phyloP scores from a whole-genome alignment of 495 filamentous ascomycete species.

The Talaromyces proteolyticus region DNA sequence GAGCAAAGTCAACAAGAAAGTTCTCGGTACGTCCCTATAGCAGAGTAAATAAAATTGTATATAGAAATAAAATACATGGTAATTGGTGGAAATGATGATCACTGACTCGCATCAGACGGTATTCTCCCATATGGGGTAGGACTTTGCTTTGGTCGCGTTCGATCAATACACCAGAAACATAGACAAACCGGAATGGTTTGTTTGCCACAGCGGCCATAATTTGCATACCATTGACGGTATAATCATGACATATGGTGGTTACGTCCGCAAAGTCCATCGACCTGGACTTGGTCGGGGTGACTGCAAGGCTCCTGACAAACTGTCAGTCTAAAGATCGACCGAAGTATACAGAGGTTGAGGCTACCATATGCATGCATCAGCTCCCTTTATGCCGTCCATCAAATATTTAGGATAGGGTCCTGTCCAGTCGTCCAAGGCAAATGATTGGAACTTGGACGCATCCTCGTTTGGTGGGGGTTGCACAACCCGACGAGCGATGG shows the following conservation, averaged over 20 bases:
- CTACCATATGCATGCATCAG: neutral
- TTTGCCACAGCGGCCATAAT: slow-evolving; percentile 12
- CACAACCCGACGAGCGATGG: slow-evolving; percentile 27
- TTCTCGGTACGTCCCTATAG: slow-evolving; percentile 7
- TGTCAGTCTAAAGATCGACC: neutral
- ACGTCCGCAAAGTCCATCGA: slow-evolving; percentile 25
- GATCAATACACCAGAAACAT: slow-evolving; percentile 26
- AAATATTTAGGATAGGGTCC: neutral
- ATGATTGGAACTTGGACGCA: slow-evolving; percentile 29
- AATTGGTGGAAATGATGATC: slow-evolving; percentile 2
- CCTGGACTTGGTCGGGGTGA: slow-evolving; percentile 25
- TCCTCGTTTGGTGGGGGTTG: slow-evolving; percentile 16
- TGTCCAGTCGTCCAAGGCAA: slow-evolving; percentile 14
- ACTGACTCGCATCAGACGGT: slow-evolving; percentile 28
- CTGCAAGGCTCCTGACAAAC: slow-evolving; percentile 31
- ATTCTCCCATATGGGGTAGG: slow-evolving; percentile 18
- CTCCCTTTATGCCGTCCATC: neutral
- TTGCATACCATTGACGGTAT: slow-evolving; percentile 25
- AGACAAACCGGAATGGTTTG: slow-evolving; percentile 23
- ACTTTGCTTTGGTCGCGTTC: slow-evolving; percentile 32
- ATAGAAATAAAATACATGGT: too few species aligned
- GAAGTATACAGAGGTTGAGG: neutral
- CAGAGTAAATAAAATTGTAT: too few species aligned
- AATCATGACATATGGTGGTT: slow-evolving; percentile 29
- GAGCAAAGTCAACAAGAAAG: slow-evolving; percentile 6